phyloP scores from a whole-genome alignment of 495 filamentous ascomycete species.

The Lophiotrema nucula region DNA sequence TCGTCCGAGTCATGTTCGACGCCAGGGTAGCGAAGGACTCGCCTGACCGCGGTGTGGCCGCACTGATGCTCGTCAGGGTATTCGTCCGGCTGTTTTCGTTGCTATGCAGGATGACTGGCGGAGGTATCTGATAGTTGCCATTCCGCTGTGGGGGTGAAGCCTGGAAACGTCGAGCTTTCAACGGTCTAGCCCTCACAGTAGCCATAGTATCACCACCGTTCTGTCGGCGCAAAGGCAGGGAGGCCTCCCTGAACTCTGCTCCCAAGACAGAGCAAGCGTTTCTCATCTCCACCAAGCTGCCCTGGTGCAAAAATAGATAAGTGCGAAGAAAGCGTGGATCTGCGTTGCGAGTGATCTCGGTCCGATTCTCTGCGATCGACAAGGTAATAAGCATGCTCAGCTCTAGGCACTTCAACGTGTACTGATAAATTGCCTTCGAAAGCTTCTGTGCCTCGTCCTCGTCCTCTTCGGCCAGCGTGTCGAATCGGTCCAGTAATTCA shows the following conservation, averaged over 20 bases:
- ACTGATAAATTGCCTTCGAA: slow-evolving; percentile 64
- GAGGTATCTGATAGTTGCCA: slow-evolving; percentile 27
- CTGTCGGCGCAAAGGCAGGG: slow-evolving; percentile 39
- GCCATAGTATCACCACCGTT: slow-evolving; percentile 1
- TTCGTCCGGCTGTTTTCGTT: slow-evolving; percentile 44
- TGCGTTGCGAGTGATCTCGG: slow-evolving; percentile 68
- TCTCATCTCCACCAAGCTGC: slow-evolving; percentile 31
- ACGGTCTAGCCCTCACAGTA: slow-evolving; percentile 28
- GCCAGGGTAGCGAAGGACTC: slow-evolving; percentile 68
- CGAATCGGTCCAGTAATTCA: slow-evolving; percentile 65
- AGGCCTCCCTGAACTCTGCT: slow-evolving; percentile 41
- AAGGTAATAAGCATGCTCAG: slow-evolving; percentile 74
- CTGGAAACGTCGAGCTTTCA: slow-evolving; percentile 30
- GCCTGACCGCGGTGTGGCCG: slow-evolving; percentile 70
- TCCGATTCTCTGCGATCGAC: slow-evolving; percentile 66
- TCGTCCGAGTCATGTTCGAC: slow-evolving; percentile 48
- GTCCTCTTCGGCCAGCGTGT: slow-evolving; percentile 47
- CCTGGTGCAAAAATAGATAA: slow-evolving; percentile 29
- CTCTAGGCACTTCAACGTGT: slow-evolving; percentile 68
- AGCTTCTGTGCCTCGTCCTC: slow-evolving; percentile 51
- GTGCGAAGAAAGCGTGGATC: slow-evolving; percentile 52
- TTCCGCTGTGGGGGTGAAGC: slow-evolving; percentile 28
- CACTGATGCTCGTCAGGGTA: slow-evolving; percentile 50
- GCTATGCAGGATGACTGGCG: slow-evolving; percentile 46
- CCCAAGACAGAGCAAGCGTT: slow-evolving; percentile 31